A percentile compares a stretch with the other conserved stretches of the same genome.
phyloP scores from a whole-genome alignment of 192 early-diverging fungal genomes.

The Coemansia guatemalensis region DNA sequence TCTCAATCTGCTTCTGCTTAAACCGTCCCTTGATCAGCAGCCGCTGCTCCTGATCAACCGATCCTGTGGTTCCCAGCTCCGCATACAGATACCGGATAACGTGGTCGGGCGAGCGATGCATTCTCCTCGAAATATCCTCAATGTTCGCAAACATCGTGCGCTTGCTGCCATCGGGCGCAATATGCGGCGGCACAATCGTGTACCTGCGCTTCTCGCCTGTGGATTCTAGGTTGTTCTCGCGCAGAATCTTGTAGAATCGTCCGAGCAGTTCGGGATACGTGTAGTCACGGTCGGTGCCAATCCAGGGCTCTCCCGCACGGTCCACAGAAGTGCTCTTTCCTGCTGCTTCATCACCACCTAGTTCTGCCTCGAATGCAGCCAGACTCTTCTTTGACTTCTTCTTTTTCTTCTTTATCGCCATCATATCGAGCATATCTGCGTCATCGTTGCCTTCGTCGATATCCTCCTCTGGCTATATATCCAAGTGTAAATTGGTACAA shows the following conservation, averaged over 20 bases:
- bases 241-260: conserved; percentile 88
- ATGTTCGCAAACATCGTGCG: conserved; percentile 96
- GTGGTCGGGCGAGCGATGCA: conserved; percentile 95
- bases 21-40: conserved; percentile 97
- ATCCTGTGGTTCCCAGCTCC: conserved; percentile 98
- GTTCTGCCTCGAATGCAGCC: conserved; percentile 83
- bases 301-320: conserved; percentile 73
- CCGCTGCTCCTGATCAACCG: conserved; percentile 86
- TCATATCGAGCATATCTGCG: conserved; percentile 36
- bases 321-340: conserved; percentile 42
- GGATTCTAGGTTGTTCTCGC: conserved; percentile 91
- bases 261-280: conserved; percentile 87
- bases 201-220: conserved; percentile 91
- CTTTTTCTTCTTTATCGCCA: conserved; percentile 59
- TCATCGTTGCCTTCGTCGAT: conserved; percentile 34
- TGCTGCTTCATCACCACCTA: conserved; percentile 61
- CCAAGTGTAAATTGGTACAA: conserved; percentile 5
- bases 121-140: conserved; percentile 90
- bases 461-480: conserved; percentile 36
- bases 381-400: conserved; percentile 74
- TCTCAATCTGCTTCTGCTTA: conserved; percentile 99
- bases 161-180: conserved; percentile 91
- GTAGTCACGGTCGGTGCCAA: conserved; percentile 89
- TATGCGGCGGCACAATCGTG: conserved; percentile 90
- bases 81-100: conserved; percentile 97